Conservation (phyloP, 257 asterid genomes). For the Solanum appendiculatum region DNA sequence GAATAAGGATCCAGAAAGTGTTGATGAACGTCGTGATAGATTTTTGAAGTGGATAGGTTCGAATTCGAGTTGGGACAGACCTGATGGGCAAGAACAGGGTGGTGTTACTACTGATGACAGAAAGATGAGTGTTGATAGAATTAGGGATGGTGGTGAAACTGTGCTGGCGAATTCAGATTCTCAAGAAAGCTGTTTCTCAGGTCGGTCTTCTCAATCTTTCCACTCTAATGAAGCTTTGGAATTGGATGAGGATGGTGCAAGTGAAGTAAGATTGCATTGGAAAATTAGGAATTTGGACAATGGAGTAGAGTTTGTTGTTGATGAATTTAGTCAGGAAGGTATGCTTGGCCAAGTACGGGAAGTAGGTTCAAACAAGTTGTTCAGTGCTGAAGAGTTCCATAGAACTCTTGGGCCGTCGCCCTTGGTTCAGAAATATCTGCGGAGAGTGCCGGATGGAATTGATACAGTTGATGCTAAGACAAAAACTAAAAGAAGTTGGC, state of each 20-base stretch:
- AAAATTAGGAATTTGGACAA: slow-evolving; percentile 38
- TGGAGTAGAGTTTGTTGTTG: slow-evolving; percentile 40
- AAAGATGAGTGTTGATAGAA: slow-evolving; percentile 15
- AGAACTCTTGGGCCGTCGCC: slow-evolving; percentile 49
- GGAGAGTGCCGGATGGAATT: slow-evolving; percentile 26
- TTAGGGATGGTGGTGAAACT: slow-evolving; percentile 26
- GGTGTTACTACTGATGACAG: slow-evolving; percentile 11
- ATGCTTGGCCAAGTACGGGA: slow-evolving; percentile 31
- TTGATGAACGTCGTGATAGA: slow-evolving; percentile 51
- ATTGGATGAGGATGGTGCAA: slow-evolving; percentile 16
- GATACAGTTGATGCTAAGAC: slow-evolving; percentile 23
- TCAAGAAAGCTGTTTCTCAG: slow-evolving; percentile 27
- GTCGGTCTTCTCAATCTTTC: slow-evolving; percentile 28
- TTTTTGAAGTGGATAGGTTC: slow-evolving; percentile 65
- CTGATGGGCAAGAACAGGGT: slow-evolving; percentile 13
- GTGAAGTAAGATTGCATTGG: slow-evolving; percentile 20
- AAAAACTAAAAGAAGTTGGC: slow-evolving; percentile 51
- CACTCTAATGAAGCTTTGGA: slow-evolving; percentile 13
- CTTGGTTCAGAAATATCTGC: slow-evolving; percentile 39
- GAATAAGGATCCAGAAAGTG: slow-evolving; percentile 52
- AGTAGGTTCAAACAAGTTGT: slow-evolving; percentile 42
- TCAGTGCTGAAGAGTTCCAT: slow-evolving; percentile 59
- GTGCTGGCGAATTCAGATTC: slow-evolving; percentile 38
- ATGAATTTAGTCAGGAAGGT: slow-evolving; percentile 35
- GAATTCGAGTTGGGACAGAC: slow-evolving; percentile 23